Evolutionary conservation across 2,329 filamentous ascomycete genomes (phyloP), one percentile per base, ranked within the genome.

Genomic region (Botrytis hyacinthi): DNA sequence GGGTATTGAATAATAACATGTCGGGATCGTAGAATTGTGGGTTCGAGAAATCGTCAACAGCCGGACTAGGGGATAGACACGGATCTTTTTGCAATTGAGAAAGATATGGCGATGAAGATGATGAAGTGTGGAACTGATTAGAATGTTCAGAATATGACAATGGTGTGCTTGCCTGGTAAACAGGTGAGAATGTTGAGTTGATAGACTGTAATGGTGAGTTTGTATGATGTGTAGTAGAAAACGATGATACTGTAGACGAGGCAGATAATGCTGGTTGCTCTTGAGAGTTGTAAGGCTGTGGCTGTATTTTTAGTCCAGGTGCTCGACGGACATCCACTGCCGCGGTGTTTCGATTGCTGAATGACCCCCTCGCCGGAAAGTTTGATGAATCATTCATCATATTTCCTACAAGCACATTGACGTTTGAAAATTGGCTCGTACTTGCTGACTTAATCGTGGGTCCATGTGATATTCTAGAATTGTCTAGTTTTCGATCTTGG

Each of bases 101-200:
- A 12, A 54, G 35, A 37, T 68, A 54, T 29, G 65, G 65, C 8
- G 65, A 54, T 42, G 65, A 68, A 42, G 65, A 40, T 9, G 35
- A 40, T 2, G 46, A 68, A 40, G 32, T n/a, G 10, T 54, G 35
- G 22, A 18, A n/a, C 29, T 68, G 44, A n/a, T 40, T 29, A 40
- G 46, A 68, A 54, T 40, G 29, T 54, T 42, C 65, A 16, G 65
- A 68, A 68, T 48, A 67, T 26, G 63, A 54, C 1, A 68, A 29
- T 18, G 61, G 61, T n/a, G 61, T 42, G 32, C 32, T 51, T 26
- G 44, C 63, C n/a, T 67, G 65, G 26, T 67, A 54, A n/a, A 26
- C 35, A 20, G 65, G 65, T 12, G 65, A 67, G 26, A 54, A 54
- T 14, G 65, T 40, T 40, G 65, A 67, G 22, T 40, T 35, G 14